A percentile compares a stretch with the other conserved stretches of the same genome.
Conservation (phyloP, 2,329 filamentous ascomycete genomes). For the Stachybotrys echinatus region DNA sequence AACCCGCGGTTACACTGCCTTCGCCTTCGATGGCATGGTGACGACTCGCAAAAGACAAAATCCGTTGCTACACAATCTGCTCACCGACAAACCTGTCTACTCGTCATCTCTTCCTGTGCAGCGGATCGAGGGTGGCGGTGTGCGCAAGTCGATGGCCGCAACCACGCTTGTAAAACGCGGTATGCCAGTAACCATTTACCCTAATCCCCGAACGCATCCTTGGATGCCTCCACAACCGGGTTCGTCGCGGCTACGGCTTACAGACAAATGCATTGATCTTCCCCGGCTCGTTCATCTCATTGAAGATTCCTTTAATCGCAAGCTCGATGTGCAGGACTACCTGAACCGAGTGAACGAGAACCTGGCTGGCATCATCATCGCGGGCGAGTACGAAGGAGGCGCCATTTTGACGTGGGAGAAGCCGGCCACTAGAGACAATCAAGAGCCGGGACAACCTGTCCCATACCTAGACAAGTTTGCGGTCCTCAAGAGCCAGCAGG, state of each 20-base stretch:
- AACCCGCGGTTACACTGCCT: constrained; percentile 45
- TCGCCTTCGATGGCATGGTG: constrained; percentile 42
- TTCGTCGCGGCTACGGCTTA: constrained; percentile 59
- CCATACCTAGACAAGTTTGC: constrained; percentile 98
- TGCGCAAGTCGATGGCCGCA: constrained; percentile 8
- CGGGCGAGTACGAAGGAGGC: constrained; percentile 92
- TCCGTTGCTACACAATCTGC: constrained; percentile 87
- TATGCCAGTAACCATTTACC: constrained; percentile 81
- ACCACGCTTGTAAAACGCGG: constrained; percentile 85
- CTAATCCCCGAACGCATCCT: constrained; percentile 61
- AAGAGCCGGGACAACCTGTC: constrained; percentile 63
- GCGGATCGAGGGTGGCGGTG: constrained; percentile 42
- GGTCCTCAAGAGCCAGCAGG: constrained; percentile 81
- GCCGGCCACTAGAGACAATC: constrained; percentile 53
- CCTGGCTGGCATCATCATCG: constrained; percentile 87
- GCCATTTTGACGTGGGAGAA: constrained; percentile 93
- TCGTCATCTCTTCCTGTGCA: constrained; percentile 83
- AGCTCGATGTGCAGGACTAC: constrained; percentile 79
- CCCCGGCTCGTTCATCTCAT: constrained; percentile 80
- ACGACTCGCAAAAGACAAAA: constrained; percentile 59
- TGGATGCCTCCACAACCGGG: constrained; percentile 65
- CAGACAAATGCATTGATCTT: constrained; percentile 78
- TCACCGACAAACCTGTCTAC: constrained; percentile 89
- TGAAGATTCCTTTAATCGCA: constrained; percentile 85
- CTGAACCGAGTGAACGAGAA: constrained; percentile 72